Conservation (phyloP, 2,329 filamentous ascomycete species). For the Acrodontium crateriforme region DNA sequence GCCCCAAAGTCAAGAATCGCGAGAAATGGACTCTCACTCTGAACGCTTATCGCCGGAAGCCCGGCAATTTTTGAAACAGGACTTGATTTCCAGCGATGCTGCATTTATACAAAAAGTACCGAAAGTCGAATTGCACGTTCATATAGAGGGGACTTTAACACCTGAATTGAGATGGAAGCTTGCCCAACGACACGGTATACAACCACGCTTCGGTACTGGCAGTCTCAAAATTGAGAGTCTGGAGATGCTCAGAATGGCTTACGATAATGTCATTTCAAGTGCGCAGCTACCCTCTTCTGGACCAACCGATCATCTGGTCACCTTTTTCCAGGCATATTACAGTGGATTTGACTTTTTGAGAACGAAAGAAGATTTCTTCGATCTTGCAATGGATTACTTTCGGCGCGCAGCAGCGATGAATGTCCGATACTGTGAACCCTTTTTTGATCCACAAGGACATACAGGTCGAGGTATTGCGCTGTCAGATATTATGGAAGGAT, state of each 20-base stretch:
- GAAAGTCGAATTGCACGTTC: conserved; percentile 35
- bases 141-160: conserved; percentile 34
- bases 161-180: conserved; percentile 30
- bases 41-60: too few relatives aligned
- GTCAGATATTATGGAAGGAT: conserved; percentile 23
- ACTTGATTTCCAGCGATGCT: too few relatives aligned
- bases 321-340: conserved; percentile 11
- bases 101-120: conserved; percentile 26
- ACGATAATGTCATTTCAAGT: too few relatives aligned
- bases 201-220: conserved; percentile 3
- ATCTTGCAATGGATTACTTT: conserved; percentile 29
- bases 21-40: too few relatives aligned
- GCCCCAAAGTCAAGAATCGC: too few relatives aligned
- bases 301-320: conserved; percentile 7
- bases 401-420: conserved; percentile 22
- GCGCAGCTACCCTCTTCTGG: too few relatives aligned
- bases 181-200: conserved; percentile 23
- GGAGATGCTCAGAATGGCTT: conserved; percentile 3
- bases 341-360: conserved; percentile 20
- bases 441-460: conserved; percentile 32
- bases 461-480: conserved; percentile 24
- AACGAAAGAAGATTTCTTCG: conserved; percentile 26
- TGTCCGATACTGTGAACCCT: conserved; percentile 28
- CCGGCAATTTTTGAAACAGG: too few relatives aligned
- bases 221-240: conserved; percentile 15